These are phyloP conservation scores for Cytospora paraplurivora DNA, from an alignment of 2,329 filamentous ascomycete species.

Conservation along the genomic window DNA sequence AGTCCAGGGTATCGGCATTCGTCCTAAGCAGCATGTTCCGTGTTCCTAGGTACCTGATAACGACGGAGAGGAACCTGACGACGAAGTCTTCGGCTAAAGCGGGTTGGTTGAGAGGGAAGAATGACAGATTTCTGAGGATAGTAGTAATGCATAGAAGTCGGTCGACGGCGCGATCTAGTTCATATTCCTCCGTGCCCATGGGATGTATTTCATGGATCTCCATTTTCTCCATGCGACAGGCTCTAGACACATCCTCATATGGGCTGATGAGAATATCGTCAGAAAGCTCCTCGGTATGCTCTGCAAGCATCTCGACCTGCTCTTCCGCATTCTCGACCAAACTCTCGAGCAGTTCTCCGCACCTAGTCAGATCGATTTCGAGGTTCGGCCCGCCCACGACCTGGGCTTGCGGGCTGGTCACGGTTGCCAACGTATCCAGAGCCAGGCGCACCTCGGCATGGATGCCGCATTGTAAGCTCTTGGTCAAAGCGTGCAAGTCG, in stretches of 20 bases:
- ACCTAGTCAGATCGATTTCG: slow-evolving; percentile 68
- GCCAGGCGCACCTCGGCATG: slow-evolving; percentile 87
- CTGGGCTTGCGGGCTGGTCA: slow-evolving; percentile 64
- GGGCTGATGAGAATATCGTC: slow-evolving; percentile 80
- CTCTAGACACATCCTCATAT: slow-evolving; percentile 84
- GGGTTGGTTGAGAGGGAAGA: slow-evolving; percentile 72
- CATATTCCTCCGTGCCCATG: slow-evolving; percentile 76
- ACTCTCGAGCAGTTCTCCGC: slow-evolving; percentile 86
- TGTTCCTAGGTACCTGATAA: slow-evolving; percentile 86
- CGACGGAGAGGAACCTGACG: slow-evolving; percentile 79
- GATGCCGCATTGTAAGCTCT: slow-evolving; percentile 87
- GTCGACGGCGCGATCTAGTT: slow-evolving; percentile 84
- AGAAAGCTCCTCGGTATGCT: slow-evolving; percentile 81
- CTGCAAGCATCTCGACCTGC: slow-evolving; percentile 80
- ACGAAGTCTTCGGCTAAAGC: slow-evolving; percentile 75
- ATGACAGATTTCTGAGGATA: slow-evolving; percentile 90
- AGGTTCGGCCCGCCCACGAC: slow-evolving; percentile 46
- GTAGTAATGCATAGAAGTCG: slow-evolving; percentile 88
- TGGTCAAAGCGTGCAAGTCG: slow-evolving; percentile 85
- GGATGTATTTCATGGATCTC: slow-evolving; percentile 70
- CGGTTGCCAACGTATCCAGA: slow-evolving; percentile 76
- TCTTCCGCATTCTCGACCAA: slow-evolving; percentile 90
- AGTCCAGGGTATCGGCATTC: slow-evolving; percentile 84
- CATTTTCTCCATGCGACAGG: slow-evolving; percentile 74
- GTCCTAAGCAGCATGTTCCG: slow-evolving; percentile 83